Conservation (phyloP, 257 asterid species). For the Nyctanthes arbortristis region DNA sequence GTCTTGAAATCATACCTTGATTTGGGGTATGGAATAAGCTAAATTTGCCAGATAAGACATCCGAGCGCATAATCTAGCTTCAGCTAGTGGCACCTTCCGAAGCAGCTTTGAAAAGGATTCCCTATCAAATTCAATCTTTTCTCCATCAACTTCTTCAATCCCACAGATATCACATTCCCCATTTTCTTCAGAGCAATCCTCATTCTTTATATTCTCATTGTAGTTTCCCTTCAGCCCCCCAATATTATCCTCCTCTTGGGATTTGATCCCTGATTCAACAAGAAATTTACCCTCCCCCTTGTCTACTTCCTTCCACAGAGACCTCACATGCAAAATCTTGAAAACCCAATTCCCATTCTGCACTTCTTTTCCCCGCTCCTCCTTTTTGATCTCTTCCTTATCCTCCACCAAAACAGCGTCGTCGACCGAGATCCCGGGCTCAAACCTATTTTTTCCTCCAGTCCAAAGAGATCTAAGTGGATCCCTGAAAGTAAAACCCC, state of each 20-base stretch:
- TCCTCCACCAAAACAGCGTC: slow-evolving; percentile 72
- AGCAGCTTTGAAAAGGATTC: slow-evolving; percentile 81
- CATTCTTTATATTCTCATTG: slow-evolving; percentile 1
- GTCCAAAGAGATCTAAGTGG: slow-evolving; percentile 86
- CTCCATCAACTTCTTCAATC: slow-evolving; percentile 49
- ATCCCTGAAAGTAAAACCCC: slow-evolving; percentile 80
- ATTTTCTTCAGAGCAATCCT: slow-evolving; percentile 24
- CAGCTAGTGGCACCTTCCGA: slow-evolving; percentile 71
- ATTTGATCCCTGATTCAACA: slow-evolving; percentile 31
- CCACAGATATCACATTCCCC: slow-evolving; percentile 54
- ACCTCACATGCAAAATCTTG: slow-evolving; percentile 68
- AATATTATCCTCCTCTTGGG: slow-evolving; percentile 26
- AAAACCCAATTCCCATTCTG: slow-evolving; percentile 62
- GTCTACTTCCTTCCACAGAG: slow-evolving; percentile 53
- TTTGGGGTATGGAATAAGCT: slow-evolving; percentile 82
- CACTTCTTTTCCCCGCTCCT: slow-evolving; percentile 30
- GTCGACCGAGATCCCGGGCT: slow-evolving; percentile 60
- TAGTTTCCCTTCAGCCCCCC: slow-evolving; percentile 2
- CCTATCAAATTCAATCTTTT: slow-evolving; percentile 55
- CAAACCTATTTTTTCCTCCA: slow-evolving; percentile 45
- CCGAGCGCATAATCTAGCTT: slow-evolving; percentile 77
- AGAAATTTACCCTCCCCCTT: slow-evolving; percentile 27
- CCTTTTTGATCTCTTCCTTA: slow-evolving; percentile 28
- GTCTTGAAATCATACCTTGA: slow-evolving; percentile 54
- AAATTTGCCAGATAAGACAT: slow-evolving; percentile 83